These are phyloP conservation scores for Ceratocystis huliohia DNA, from an alignment of 2,329 filamentous ascomycete genomes.

Conservation along the genomic window DNA sequence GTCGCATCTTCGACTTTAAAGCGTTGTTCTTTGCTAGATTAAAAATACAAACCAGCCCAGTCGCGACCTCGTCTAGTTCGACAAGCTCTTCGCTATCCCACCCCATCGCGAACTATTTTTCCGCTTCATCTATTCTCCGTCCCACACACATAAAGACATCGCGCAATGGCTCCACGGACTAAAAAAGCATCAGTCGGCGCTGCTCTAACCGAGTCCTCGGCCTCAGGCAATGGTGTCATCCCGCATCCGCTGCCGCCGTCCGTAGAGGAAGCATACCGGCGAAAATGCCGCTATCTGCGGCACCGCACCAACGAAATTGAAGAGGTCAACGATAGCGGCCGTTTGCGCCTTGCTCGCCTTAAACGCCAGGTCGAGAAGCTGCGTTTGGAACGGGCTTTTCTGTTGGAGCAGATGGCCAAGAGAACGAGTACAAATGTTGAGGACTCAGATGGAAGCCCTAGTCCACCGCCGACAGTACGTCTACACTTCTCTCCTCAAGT, in stretches of 20 bases:
- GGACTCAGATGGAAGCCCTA: constrained; percentile 67
- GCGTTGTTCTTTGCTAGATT: background rate
- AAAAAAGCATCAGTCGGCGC: constrained; percentile 13
- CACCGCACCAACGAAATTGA: constrained; percentile 86
- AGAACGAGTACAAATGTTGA: constrained; percentile 63
- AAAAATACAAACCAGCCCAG: too few relatives aligned
- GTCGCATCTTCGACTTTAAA: background rate
- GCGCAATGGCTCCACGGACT: constrained; percentile 20
- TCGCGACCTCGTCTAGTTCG: too few relatives aligned
- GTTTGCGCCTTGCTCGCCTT: constrained; percentile 64
- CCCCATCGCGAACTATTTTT: background rate
- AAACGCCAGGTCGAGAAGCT: constrained; percentile 82
- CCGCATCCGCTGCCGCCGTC: constrained; percentile 64
- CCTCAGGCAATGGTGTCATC: constrained; percentile 32
- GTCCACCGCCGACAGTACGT: constrained; percentile 64
- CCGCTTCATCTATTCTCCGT: background rate
- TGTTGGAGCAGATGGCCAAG: constrained; percentile 59
- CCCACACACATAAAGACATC: background rate
- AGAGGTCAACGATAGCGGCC: constrained; percentile 73
- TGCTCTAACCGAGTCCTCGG: constrained; percentile 14
- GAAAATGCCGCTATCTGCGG: constrained; percentile 92
- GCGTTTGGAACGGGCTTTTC: constrained; percentile 69
- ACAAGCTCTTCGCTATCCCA: background rate
- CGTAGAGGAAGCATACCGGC: constrained; percentile 88
- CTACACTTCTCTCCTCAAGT: constrained; percentile 9